phyloP scores from a whole-genome alignment of 345 rosid genomes.

The Hibiscus tridactylites region DNA sequence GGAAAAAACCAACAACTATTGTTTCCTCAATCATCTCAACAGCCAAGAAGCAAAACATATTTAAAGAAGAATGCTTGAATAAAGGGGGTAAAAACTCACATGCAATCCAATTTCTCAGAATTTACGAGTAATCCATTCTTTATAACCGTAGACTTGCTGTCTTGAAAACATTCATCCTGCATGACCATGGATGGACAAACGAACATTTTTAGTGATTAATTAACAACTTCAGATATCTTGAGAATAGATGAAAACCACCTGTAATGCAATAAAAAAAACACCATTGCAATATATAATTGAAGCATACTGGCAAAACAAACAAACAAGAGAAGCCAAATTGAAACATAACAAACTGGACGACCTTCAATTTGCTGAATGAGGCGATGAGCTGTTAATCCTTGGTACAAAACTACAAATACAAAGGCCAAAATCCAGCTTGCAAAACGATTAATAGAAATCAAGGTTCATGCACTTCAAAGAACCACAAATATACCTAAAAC shows the following conservation, averaged over 20 bases:
- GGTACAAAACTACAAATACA: background rate
- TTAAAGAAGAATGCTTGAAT: background rate
- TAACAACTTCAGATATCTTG: background rate
- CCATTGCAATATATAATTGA: background rate
- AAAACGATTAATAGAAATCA: background rate
- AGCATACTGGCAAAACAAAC: background rate
- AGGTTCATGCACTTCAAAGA: background rate
- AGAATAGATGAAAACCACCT: background rate
- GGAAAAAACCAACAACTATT: background rate
- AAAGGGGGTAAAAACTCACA: conserved; percentile 7
- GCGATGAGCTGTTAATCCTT: background rate
- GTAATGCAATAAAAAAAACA: background rate
- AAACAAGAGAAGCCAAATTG: background rate
- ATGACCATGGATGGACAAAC: background rate
- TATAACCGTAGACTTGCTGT: conserved; percentile 9
- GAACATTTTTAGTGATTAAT: background rate
- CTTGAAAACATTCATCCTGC: conserved; percentile 26
- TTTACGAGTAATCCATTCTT: conserved; percentile 7
- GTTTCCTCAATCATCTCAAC: background rate
- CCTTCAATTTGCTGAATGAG: background rate
- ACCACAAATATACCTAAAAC: background rate
- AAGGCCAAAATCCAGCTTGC: background rate
- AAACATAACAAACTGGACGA: background rate
- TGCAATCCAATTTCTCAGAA: conserved; percentile 11
- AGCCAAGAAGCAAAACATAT: background rate